Evolutionary conservation across 495 filamentous ascomycete genomes (phyloP), one percentile per base, ranked within the genome.

Genomic region (Talaromyces liani): DNA sequence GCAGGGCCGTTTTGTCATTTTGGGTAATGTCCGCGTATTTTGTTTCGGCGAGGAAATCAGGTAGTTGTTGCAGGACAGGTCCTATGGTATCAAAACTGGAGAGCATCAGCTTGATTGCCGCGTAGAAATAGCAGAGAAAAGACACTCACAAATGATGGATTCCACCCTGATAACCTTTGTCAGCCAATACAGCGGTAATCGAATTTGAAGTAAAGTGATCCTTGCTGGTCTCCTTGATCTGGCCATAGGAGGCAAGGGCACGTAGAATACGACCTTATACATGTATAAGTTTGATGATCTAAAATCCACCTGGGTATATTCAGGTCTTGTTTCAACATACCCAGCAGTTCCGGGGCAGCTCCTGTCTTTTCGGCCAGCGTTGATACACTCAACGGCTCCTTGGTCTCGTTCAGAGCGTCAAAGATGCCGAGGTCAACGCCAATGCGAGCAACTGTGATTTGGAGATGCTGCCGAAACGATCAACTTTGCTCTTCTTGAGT

Each of bases 251-350:
- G 1, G 75, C 75, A 16, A 81, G 64, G 67, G 76, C 79, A 16
- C 80, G 75, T 29, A 81, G 65, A 57, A 84, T 49, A 51, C 81
- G 76, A 39, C 72, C 77, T 80, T 45, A 7, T 31, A 31, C 29
- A 6, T 7, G 1, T 4, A 7, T 31, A 6, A 31, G 29, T 31
- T 31, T 31, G 29, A 31, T 7, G 29, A 7, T 31, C 29, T 31
- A 31, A 31, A 31, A 31, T 31, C 29, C 7, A 31, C 6, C 29
- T 8, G 3, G 8, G 47, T 45, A 8, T 16, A 16, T 57, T 53
- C 34, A 41, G 14, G 22, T n/a, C 1, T n/a, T 12, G 14, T 25
- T 4, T 16, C 47, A 18, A 58, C 67, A 63, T 57, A 75, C 72
- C 70, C 12, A 80, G 57, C 0, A 77, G 63, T 16, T 61, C 39